phyloP scores from a whole-genome alignment of 345 rosid species.

The Angophora floribunda region DNA sequence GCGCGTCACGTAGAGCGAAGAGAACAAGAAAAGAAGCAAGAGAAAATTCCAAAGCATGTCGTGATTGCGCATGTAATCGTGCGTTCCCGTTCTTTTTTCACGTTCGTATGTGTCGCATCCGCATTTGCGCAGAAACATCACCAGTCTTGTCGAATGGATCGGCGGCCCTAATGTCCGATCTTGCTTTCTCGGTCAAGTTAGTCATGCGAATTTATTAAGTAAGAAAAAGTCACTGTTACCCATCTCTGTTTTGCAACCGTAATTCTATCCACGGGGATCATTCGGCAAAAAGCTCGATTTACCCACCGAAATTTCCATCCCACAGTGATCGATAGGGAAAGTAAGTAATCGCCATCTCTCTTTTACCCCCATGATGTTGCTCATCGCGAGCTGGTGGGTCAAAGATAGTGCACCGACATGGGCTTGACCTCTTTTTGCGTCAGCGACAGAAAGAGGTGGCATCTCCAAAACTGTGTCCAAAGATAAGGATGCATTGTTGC shows the following conservation, averaged over 20 bases:
- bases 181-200: not conserved
- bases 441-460: not conserved
- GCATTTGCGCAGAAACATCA: not conserved
- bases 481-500: not conserved
- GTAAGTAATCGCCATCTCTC: too few relatives aligned
- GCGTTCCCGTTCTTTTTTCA: too few relatives aligned
- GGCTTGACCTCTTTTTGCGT: not conserved
- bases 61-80: not conserved
- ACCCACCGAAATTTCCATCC: not conserved
- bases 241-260: not conserved
- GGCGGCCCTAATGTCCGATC: not conserved
- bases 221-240: not conserved
- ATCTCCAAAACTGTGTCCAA: not conserved
- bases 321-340: not conserved
- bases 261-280: not conserved
- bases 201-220: not conserved
- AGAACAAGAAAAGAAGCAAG: not conserved
- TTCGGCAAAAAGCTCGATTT: not conserved
- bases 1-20: not conserved
- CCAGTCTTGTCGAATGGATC: not conserved
- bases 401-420: not conserved
- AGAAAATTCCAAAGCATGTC: not conserved
- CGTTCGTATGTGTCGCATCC: not conserved
- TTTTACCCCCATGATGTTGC: too few relatives aligned
- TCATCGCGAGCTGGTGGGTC: not conserved